Evolutionary conservation across 768 basidiomycete species (phyloP), one percentile per base, ranked within the genome.

Genomic region (Mycena alexandri): DNA sequence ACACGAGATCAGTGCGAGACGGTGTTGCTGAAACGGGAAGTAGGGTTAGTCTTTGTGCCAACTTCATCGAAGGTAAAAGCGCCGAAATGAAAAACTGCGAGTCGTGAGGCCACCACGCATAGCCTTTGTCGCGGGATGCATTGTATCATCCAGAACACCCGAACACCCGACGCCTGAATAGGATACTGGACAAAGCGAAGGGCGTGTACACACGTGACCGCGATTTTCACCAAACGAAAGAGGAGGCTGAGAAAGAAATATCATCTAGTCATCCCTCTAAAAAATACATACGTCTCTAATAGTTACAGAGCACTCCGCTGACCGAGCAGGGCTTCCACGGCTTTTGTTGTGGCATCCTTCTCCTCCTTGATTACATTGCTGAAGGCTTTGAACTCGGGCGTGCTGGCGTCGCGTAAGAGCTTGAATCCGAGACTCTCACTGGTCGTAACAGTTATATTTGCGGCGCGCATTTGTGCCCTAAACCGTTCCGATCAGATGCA

Each of bases 401-500:
- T 80, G 0, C 79, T 77, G 2, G 95, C 84, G 72, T 93, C 93
- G 17, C 80, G 89, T 75, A 94, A 87, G 10, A 96, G 82, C 72
- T 94, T 88, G 75, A 94, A 97, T 2, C 90, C 84, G 5, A 91
- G 77, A 63, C 92, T 92, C 75, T 98, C 96, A 74, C 92, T 93
- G 0, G 93, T 94, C 4, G 89, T 89, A 57, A 97, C 83, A 46
- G 87, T 80, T 2, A 89, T 94, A 0, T 96, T 96, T n/a, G 85
- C 87, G 61, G 86, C 85, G 57, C 89, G 87, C 80, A 93, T 85
- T 56, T 86, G 82, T 19, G 65, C 63, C 36, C 70, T 71, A 48
- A 43, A 54, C 6, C n/a, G 16, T 7, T 29, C 17, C 5, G 3
- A 29, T 44, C 24, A 50, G 46, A 52, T 25, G 47, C 22, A 36